These are phyloP conservation scores for Yueomyces sp. DNA, from an alignment of 805 yeast species.

Conservation along the genomic window DNA sequence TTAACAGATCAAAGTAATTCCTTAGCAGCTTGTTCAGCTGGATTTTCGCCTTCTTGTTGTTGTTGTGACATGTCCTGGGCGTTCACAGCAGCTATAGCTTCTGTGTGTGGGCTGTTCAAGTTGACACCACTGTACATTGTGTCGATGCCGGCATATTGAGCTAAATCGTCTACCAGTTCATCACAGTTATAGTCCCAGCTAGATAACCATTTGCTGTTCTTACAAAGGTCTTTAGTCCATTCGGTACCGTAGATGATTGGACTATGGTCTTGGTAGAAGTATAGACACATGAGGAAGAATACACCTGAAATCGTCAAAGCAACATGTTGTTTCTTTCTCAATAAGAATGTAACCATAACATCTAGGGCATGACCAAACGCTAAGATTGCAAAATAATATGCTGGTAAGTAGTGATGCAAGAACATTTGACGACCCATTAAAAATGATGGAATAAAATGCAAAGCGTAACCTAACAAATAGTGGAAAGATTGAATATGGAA, in stretches of 20 bases:
- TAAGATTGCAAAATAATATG: slow-evolving; percentile 75
- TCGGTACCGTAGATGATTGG: slow-evolving; percentile 66
- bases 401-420: slow-evolving; percentile 85
- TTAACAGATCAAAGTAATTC: background rate
- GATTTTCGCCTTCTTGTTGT: background rate
- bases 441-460: slow-evolving; percentile 63
- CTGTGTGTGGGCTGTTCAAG: background rate
- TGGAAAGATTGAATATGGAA: slow-evolving; percentile 50
- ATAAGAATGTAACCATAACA: slow-evolving; percentile 30
- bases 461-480: slow-evolving; percentile 57
- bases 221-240: slow-evolving; percentile 68
- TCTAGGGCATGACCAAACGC: slow-evolving; percentile 58
- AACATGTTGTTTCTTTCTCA: slow-evolving; percentile 29
- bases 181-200: slow-evolving; percentile 88
- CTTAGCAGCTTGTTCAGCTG: background rate
- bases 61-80: background rate
- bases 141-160: slow-evolving; percentile 10
- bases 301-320: slow-evolving; percentile 33
- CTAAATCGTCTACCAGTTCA: slow-evolving; percentile 27
- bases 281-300: slow-evolving; percentile 37
- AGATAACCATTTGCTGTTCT: slow-evolving; percentile 38
- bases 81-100: background rate
- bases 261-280: slow-evolving; percentile 47
- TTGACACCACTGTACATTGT: background rate
- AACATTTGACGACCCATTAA: slow-evolving; percentile 87